Evolutionary conservation across 768 basidiomycete species (phyloP).

Genomic region (Pilatotrama ljubarskyi): DNA sequence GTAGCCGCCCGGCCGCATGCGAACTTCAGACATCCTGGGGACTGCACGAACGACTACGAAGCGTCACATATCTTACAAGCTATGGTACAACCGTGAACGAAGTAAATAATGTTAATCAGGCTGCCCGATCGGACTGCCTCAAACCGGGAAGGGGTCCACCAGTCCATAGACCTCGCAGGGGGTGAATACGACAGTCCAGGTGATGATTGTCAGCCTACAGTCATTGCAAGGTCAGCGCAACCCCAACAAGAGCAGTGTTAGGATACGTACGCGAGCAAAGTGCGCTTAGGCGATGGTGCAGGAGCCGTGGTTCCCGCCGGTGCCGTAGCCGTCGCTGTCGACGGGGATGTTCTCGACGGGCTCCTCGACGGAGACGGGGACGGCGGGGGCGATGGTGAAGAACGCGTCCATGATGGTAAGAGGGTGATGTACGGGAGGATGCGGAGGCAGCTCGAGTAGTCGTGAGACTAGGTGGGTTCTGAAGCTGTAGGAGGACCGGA

Average conservation of each 20-base stretch:
- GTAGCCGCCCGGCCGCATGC: too few relatives aligned
- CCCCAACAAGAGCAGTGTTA: too few relatives aligned
- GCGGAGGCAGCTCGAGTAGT: background rate
- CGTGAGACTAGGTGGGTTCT: background rate
- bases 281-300: background rate
- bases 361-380: background rate
- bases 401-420: background rate
- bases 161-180: too few relatives aligned
- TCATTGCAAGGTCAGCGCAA: too few relatives aligned
- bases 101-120: background rate
- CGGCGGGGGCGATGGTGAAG: slow-evolving; percentile 1
- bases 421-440: background rate
- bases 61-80: background rate
- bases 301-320: background rate
- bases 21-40: too few relatives aligned
- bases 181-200: too few relatives aligned
- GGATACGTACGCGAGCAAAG: too few relatives aligned
- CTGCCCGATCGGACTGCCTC: too few relatives aligned
- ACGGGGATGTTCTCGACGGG: background rate
- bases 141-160: too few relatives aligned
- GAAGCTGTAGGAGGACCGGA: background rate
- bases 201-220: too few relatives aligned
- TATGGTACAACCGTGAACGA: background rate
- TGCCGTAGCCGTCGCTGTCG: background rate
- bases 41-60: too few relatives aligned